phyloP scores from a whole-genome alignment of 192 early-diverging fungal genomes.

The Mortierella alpina region DNA sequence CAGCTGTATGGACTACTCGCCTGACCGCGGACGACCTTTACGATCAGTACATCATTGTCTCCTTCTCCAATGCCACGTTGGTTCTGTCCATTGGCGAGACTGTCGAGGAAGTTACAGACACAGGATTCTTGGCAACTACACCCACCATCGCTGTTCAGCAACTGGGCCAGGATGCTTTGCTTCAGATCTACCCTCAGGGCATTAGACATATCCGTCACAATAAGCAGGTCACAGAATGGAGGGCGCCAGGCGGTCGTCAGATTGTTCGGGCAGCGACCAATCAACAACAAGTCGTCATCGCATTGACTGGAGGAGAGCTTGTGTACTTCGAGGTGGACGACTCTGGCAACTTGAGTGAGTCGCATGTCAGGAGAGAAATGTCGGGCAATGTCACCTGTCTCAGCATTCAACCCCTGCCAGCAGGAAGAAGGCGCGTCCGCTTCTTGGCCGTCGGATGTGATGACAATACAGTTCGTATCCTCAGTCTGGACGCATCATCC shows the following conservation, averaged over 20 bases:
- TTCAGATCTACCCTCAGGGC: slow-evolving; percentile 89
- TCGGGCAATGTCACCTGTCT: slow-evolving; percentile 77
- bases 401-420: slow-evolving; percentile 83
- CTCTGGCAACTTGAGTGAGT: slow-evolving; percentile 85
- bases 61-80: slow-evolving; percentile 92
- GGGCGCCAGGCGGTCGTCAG: slow-evolving; percentile 76
- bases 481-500: slow-evolving; percentile 82
- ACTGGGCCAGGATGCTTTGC: slow-evolving; percentile 86
- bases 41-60: slow-evolving; percentile 92
- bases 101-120: slow-evolving; percentile 91
- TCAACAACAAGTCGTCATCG: slow-evolving; percentile 84
- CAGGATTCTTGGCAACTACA: slow-evolving; percentile 85
- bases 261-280: slow-evolving; percentile 88
- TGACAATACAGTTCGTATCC: slow-evolving; percentile 91
- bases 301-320: slow-evolving; percentile 84
- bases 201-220: slow-evolving; percentile 91
- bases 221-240: slow-evolving; percentile 94
- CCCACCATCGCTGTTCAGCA: slow-evolving; percentile 89
- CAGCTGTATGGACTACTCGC: slow-evolving; percentile 87
- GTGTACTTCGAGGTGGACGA: slow-evolving; percentile 96
- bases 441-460: slow-evolving; percentile 93
- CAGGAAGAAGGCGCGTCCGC: slow-evolving; percentile 75
- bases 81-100: slow-evolving; percentile 93
- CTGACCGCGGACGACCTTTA: slow-evolving; percentile 50
- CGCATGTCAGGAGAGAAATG: slow-evolving; percentile 81